Base-by-base conservation (phyloP, 257 asterid genomes). In the Ophiorrhiza pumila region DNA sequence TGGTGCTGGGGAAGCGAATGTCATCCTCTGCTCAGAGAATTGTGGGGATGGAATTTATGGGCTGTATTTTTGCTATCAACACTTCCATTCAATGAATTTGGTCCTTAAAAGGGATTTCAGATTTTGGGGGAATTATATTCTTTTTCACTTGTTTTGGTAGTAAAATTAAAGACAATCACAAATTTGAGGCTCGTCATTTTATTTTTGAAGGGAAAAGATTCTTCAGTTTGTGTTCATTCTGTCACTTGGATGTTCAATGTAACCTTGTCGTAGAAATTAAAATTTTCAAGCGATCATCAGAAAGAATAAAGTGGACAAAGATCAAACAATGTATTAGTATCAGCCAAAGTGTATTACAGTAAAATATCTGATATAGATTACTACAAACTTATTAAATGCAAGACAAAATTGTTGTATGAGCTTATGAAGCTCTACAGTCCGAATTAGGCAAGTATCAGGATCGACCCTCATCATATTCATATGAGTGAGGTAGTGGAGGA, bases 401-500 rank as follows among this genome's bases (percentile, higher is more conserved):
- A 5, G 22, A 50, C 77, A 64, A 73, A 73, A 63, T 65, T 64
- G 77, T 37, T 66, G 58, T 20, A 39, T 12, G 39, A 70, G 65
- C 18, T 3, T 37, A 18, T 46, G 1, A 69, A 4, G 25, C 10
- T 34, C 43, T 23, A n/a, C 29, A 52, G 42, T 5, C 29, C 15
- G n/a, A 35, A 37, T 39, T 1, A 2, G 29, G 8, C 15, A 27
- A n/a, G n/a, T n/a, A n/a, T n/a, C n/a, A n/a, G n/a, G n/a, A n/a
- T n/a, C n/a, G n/a, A n/a, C n/a, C n/a, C n/a, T n/a, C n/a, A n/a
- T n/a, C n/a, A n/a, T n/a, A n/a, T n/a, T n/a, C n/a, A n/a, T n/a
- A n/a, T n/a, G n/a, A n/a, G n/a, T n/a, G n/a, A n/a, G n/a, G n/a
- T n/a, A n/a, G n/a, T n/a, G n/a, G n/a, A n/a, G n/a, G n/a, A n/a